A percentile compares a stretch with the other conserved stretches of the same genome.
These are phyloP conservation scores for Saturnispora mendoncae DNA, from an alignment of 805 yeast genomes.

Conservation along the genomic window DNA sequence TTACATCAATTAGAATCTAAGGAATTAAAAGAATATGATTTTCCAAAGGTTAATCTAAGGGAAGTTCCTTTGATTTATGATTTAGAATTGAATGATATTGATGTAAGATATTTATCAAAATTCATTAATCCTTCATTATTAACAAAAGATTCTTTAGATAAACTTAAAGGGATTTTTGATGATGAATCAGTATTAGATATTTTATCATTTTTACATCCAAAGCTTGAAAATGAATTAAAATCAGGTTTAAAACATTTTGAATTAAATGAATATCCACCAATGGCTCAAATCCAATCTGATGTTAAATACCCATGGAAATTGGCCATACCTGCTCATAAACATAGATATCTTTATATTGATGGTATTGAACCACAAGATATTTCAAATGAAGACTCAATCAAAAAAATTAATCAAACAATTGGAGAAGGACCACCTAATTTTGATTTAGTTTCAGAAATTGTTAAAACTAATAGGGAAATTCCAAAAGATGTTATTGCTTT, in stretches of 20 bases:
- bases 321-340: conserved; percentile 91
- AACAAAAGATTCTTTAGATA: conserved; percentile 28
- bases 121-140: conserved; percentile 52
- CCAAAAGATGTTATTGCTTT: conserved; percentile 10
- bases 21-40: conserved; percentile 69
- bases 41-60: conserved; percentile 49
- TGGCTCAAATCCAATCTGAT: conserved; percentile 50
- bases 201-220: conserved; percentile 49
- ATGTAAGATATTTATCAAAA: conserved; percentile 39
- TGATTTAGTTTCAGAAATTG: conserved; percentile 18
- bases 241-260: conserved; percentile 47
- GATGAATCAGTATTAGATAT: conserved; percentile 67
- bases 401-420: conserved; percentile 20
- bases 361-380: conserved; percentile 38
- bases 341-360: conserved; percentile 75
- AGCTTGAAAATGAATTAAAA: conserved; percentile 40
- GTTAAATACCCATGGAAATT: conserved; percentile 74
- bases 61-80: conserved; percentile 20
- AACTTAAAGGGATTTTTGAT: conserved; percentile 44
- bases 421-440: conserved; percentile 53
- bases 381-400: conserved; percentile 27
- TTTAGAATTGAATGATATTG: conserved; percentile 30
- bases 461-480: conserved; percentile 11
- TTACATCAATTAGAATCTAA: conserved; percentile 71
- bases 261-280: conserved; percentile 41